Evolutionary conservation across 164 flowering plant species (phyloP).

Genomic region (Kalanchoe fedtschenkoi): DNA sequence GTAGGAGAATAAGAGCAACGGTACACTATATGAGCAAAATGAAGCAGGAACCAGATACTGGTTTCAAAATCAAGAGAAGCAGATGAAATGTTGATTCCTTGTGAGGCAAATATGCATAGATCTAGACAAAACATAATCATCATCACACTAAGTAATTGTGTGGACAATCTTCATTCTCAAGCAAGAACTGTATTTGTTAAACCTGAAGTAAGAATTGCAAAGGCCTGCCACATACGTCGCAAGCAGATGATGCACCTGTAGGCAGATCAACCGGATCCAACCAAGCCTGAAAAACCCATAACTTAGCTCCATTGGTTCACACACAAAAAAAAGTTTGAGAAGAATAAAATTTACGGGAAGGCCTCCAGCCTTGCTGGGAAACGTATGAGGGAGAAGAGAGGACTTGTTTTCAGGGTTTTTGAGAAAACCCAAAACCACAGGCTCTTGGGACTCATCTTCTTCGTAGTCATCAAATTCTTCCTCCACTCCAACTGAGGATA

Average conservation of each 20-base stretch:
- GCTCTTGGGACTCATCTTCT: slow-evolving; percentile 22
- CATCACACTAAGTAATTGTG: too few relatives aligned
- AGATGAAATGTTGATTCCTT: slow-evolving; percentile 73
- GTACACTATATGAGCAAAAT: background rate
- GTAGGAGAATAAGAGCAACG: background rate
- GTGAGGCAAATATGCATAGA: slow-evolving; percentile 63
- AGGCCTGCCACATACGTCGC: slow-evolving; percentile 71
- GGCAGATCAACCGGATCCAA: slow-evolving; percentile 78
- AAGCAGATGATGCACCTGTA: slow-evolving; percentile 33
- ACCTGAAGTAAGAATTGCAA: slow-evolving; percentile 89
- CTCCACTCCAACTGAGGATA: too few relatives aligned
- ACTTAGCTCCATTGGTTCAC: background rate
- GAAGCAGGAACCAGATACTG: background rate
- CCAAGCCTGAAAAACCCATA: slow-evolving; percentile 55
- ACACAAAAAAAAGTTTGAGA: background rate
- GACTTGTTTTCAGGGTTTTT: slow-evolving; percentile 44
- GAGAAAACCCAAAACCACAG: slow-evolving; percentile 51
- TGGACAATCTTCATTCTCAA: too few relatives aligned
- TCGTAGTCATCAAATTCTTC: slow-evolving; percentile 45
- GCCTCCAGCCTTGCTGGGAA: slow-evolving; percentile 93
- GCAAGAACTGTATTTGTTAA: too few relatives aligned
- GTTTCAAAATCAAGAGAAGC: background rate
- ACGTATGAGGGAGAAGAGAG: slow-evolving; percentile 55
- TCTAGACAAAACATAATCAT: slow-evolving; percentile 25
- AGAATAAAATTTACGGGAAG: slow-evolving; percentile 39